phyloP scores from a whole-genome alignment of 2,329 filamentous ascomycete genomes.

The Trichoderma koningiopsis region DNA sequence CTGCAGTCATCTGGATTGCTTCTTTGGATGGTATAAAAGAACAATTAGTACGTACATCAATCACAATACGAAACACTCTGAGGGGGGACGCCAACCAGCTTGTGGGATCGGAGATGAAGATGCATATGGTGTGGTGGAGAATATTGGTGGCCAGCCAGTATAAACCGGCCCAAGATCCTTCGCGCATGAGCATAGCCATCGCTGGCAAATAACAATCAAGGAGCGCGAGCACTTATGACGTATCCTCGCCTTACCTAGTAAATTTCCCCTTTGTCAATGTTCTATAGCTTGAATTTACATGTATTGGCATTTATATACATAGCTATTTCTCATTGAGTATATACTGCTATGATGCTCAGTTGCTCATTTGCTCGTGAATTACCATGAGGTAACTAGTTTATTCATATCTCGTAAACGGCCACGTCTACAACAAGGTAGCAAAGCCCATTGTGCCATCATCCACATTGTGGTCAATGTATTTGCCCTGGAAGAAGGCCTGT shows the following conservation, averaged over 20 bases:
- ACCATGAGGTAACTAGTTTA: not conserved
- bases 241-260: not conserved
- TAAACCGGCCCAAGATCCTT: not conserved
- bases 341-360: not conserved
- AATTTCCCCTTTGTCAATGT: not conserved
- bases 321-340: not conserved
- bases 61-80: too few relatives aligned
- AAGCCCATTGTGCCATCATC: constrained; percentile 27
- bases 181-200: not conserved
- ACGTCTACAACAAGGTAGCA: constrained; percentile 23
- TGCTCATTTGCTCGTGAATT: not conserved
- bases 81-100: not conserved
- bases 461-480: constrained; percentile 31
- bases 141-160: not conserved
- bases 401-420: not conserved
- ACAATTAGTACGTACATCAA: not conserved
- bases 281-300: not conserved
- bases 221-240: not conserved
- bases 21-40: not conserved
- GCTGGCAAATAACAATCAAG: not conserved
- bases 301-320: not conserved
- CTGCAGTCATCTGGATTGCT: not conserved
- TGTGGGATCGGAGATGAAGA: not conserved
- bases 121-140: not conserved
- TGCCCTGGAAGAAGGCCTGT: constrained; percentile 32